Evolutionary conservation across 2,329 filamentous ascomycete genomes (phyloP).

Genomic region (Drechslerella coelobrocha): DNA sequence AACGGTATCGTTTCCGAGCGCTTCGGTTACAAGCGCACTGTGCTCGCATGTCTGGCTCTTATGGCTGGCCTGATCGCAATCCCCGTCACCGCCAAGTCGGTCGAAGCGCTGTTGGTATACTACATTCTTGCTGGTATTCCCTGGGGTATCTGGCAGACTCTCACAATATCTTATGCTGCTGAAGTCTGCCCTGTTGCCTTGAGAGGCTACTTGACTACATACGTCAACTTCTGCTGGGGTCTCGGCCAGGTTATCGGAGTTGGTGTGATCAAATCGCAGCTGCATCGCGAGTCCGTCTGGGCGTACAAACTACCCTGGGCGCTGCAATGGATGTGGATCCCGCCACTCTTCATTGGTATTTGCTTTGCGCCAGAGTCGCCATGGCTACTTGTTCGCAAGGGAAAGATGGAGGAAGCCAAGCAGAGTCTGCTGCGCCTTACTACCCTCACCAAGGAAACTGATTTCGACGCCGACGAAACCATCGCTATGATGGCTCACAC

Average conservation of each 20-base stretch:
- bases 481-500: conserved; percentile 93
- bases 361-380: conserved; percentile 73
- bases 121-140: conserved; percentile 64
- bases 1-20: conserved; percentile 64
- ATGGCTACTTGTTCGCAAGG: conserved; percentile 76
- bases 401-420: conserved; percentile 71
- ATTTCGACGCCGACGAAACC: conserved; percentile 83
- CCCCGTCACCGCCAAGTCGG: conserved; percentile 63
- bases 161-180: conserved; percentile 58
- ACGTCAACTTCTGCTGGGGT: conserved; percentile 78
- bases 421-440: conserved; percentile 70
- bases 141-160: conserved; percentile 64
- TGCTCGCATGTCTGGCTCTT: conserved; percentile 61
- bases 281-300: conserved; percentile 71
- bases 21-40: conserved; percentile 64
- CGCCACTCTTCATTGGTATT: conserved; percentile 71
- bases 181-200: conserved; percentile 75
- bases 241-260: conserved; percentile 76
- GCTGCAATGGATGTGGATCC: conserved; percentile 79
- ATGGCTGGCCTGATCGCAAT: conserved; percentile 63
- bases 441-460: conserved; percentile 68
- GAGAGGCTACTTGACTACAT: conserved; percentile 74
- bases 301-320: conserved; percentile 74
- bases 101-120: conserved; percentile 62
- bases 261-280: conserved; percentile 73